Evolutionary conservation across 106 monocot genomes (phyloP), one percentile per base, ranked within the genome.

Genomic region (Dendrobium officinale): DNA sequence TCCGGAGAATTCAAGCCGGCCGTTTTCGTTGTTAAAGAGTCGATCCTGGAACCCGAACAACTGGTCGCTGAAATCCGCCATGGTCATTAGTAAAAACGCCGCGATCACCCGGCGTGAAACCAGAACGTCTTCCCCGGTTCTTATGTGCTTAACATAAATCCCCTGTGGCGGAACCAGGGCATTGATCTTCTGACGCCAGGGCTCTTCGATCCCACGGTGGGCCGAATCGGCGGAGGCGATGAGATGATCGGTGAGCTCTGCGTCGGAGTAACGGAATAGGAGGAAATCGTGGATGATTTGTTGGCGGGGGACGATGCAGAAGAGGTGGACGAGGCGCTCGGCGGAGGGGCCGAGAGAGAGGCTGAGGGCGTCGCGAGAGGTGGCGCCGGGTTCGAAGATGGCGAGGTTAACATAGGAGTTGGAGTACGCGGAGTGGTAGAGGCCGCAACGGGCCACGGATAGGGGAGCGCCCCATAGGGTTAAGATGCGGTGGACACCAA

Each of bases 361-460:
- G 16, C 70, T 33, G 78, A 97, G 85, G 66, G 75, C 42, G 81
- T 56, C 81, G 40, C 96, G 91, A 75, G 90, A 87, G 81, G 90
- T 80, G 79, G 49, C 51, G 68, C 64, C 22, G 75, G 93, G 89
- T 73, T 88, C 84, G 86, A 97, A 97, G 88, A 97, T 97, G 83
- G 96, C 96, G 81, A 97, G 96, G 82, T 97, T 94, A 80, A 97
- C 96, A 87, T 97, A 97, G 87, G 96, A 94, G 85, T 97, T 97
- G 85, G 96, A 97, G 92, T 97, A 97, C 79, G 96, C 87, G 70
- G 93, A 97, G 90, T 97, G 96, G 92, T 77, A 94, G 86, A 97
- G 92, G 70, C 93, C 96, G 87, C 89, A 90, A 61, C 85, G 90
- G 31, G 96, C 82, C 54, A 97, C 87, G 73, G 82, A 33, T 72